Evolutionary conservation across 208 protist species (phyloP), one percentile per base, ranked within the genome.

Genomic region (Trypanosomatidae sp.): DNA sequence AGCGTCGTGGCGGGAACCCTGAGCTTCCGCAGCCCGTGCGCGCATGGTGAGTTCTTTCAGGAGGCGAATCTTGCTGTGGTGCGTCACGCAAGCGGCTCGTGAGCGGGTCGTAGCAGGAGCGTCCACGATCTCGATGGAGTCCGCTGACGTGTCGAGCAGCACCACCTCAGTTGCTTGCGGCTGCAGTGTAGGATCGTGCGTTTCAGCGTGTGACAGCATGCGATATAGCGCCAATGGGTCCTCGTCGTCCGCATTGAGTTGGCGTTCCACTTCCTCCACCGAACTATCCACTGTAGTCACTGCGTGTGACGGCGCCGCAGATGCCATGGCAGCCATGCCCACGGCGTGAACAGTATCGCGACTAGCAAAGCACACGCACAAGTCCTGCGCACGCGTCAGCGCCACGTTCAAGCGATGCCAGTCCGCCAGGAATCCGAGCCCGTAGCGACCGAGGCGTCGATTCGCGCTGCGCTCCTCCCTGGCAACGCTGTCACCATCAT

Each of bases 371-470:
- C 95, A 84, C 17, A 96, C 47, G 69, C 92, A 95, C 49, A 95
- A 72, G 46, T 95, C 90, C 77, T 85, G 82, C 39, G 93, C 91
- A 15, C 97, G 82, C n/a, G 97, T 99, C 60, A 99, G 86, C 30
- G 94, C 79, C 19, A 99, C 97, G 82, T 98, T 98, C 49, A 98
- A 84, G 69, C 97, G 89, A 68, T 94, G 85, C 69, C 81, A 82
- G 67, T 98, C 94, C 13, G 76, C 82, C 17, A 98, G 71, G 74
- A 99, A 99, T 13, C 96, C 97, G 12, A 98, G 77, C 28, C 76
- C 74, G 41, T 69, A 70, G 47, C 68, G 72, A 47, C 68, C 78
- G 1, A 71, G 60, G 58, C 44, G 43, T 41, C 73, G 33, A 71
- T 75, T 50, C 70, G 74, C 55, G 13, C 39, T 9, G 28, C 76